Percentiles rank a stretch among this genome's conserved stretches.
Evolutionary conservation across 1,284 basidiomycete species (phyloP).

Genomic region (Acaromyces ingoldii): DNA sequence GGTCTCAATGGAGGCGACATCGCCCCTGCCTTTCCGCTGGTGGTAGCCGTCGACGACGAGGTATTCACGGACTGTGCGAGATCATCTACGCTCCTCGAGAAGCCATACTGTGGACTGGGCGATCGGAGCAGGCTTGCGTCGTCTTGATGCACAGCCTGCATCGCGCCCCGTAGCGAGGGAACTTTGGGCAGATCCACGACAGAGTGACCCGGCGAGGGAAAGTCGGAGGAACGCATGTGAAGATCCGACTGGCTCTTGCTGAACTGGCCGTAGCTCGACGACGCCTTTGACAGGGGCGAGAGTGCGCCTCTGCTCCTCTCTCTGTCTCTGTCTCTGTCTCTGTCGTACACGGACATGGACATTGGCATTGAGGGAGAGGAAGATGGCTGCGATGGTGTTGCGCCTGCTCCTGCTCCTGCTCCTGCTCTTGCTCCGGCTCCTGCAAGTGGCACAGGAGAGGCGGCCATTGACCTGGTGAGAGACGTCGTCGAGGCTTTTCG

Average conservation of each 20-base stretch:
- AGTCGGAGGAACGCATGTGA: slow-evolving; percentile 18
- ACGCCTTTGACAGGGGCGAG: no score
- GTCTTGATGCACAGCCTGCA: slow-evolving; percentile 12
- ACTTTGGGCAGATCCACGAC: slow-evolving; percentile 19
- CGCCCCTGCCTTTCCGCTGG: background rate
- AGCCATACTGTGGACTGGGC: slow-evolving; percentile 30
- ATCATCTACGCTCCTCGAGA: slow-evolving; percentile 42
- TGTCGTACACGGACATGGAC: slow-evolving; percentile 5
- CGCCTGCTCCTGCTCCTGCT: background rate
- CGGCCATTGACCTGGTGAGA: no score
- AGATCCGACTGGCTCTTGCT: slow-evolving; percentile 37
- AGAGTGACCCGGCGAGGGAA: slow-evolving; percentile 4
- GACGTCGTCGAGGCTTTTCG: slow-evolving; percentile 6
- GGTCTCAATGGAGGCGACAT: slow-evolving; percentile 24
- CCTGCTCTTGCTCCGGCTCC: no score
- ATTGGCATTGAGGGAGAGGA: slow-evolving; percentile 23
- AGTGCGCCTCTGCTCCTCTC: background rate
- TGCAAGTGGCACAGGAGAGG: no score
- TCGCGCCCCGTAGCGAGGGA: background rate
- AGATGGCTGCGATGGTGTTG: slow-evolving; percentile 13
- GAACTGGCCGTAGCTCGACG: slow-evolving; percentile 15
- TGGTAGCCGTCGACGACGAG: background rate
- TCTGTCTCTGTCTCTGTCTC: background rate
- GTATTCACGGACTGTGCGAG: slow-evolving; percentile 8
- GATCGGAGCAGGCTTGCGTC: slow-evolving; percentile 27